Evolutionary conservation across 2,329 filamentous ascomycete genomes (phyloP).

Genomic region (Achaetomium macrosporum): DNA sequence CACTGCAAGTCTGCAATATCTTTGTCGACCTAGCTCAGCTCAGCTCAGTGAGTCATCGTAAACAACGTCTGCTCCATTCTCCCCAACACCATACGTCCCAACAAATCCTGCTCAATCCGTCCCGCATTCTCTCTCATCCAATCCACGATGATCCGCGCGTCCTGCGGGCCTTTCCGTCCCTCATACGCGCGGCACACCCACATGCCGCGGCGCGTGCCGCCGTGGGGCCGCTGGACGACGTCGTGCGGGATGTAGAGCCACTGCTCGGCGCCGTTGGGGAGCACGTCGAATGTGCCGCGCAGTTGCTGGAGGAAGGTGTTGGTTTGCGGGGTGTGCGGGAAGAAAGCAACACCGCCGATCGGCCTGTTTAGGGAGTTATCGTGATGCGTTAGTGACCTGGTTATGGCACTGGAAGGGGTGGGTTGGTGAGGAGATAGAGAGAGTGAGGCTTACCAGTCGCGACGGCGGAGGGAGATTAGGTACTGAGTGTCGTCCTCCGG

Average conservation of each 20-base stretch:
- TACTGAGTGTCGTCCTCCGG: neutral
- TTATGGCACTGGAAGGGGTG: too few species aligned
- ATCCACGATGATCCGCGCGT: neutral
- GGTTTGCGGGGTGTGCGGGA: neutral
- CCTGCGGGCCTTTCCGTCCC: slow-evolving; percentile 5
- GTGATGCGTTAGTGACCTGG: too few species aligned
- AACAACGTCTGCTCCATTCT: slow-evolving; percentile 6
- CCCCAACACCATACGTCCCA: neutral
- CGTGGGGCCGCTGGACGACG: neutral
- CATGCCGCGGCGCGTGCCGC: neutral
- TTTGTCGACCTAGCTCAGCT: too few species aligned
- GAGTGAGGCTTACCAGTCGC: neutral
- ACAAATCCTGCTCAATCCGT: neutral
- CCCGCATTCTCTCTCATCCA: neutral
- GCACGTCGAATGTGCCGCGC: neutral
- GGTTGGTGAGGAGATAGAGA: too few species aligned
- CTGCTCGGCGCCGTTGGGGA: slow-evolving; percentile 4
- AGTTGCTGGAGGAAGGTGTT: neutral
- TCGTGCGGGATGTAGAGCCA: neutral
- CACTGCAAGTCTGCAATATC: too few species aligned
- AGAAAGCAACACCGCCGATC: slow-evolving; percentile 1
- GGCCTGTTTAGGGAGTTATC: too few species aligned
- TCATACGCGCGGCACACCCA: slow-evolving; percentile 8
- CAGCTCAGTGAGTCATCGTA: neutral
- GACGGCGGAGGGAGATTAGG: neutral